Percentiles rank a stretch among this genome's conserved stretches.
These are phyloP conservation scores for Aspergillus amoenus DNA, from an alignment of 2,329 filamentous ascomycete species.

Conservation along the genomic window DNA sequence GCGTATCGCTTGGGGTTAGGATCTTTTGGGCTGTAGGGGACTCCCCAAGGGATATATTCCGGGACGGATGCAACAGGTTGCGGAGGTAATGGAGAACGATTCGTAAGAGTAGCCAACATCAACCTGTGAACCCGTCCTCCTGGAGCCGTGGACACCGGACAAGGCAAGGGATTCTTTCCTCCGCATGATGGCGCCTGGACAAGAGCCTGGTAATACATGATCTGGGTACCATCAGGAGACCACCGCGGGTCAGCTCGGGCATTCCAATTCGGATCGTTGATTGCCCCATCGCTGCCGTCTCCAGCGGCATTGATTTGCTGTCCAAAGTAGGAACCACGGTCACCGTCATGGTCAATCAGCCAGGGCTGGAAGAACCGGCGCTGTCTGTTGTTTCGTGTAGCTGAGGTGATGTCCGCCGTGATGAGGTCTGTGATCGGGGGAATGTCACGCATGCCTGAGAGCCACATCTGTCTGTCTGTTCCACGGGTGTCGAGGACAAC, in stretches of 20 bases:
- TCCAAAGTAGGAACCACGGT: slow-evolving; percentile 47
- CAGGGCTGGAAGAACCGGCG: slow-evolving; percentile 47
- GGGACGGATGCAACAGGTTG: slow-evolving; percentile 26
- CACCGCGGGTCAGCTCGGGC: slow-evolving; percentile 43
- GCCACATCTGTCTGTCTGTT: slow-evolving; percentile 44
- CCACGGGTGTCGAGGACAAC: slow-evolving; percentile 48
- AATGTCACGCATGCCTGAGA: slow-evolving; percentile 40
- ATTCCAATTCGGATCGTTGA: slow-evolving; percentile 53
- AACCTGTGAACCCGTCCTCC: slow-evolving; percentile 41
- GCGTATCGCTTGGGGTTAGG: neutral
- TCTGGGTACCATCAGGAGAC: slow-evolving; percentile 40
- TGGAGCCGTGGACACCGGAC: slow-evolving; percentile 39
- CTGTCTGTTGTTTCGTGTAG: neutral
- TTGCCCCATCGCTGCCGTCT: slow-evolving; percentile 32
- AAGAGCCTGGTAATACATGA: slow-evolving; percentile 46
- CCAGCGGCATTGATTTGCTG: slow-evolving; percentile 44
- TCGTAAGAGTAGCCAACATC: slow-evolving; percentile 43
- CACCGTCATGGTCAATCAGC: slow-evolving; percentile 46
- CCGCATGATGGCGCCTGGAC: slow-evolving; percentile 44
- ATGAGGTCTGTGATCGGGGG: slow-evolving; percentile 46
- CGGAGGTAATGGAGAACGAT: slow-evolving; percentile 27
- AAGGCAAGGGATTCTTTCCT: slow-evolving; percentile 44
- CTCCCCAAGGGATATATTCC: slow-evolving; percentile 20
- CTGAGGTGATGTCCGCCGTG: slow-evolving; percentile 14
- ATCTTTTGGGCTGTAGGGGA: slow-evolving; percentile 9